Evolutionary conservation across 306 rosid genomes (phyloP).

Genomic region (Astragalus glycyphyllos): DNA sequence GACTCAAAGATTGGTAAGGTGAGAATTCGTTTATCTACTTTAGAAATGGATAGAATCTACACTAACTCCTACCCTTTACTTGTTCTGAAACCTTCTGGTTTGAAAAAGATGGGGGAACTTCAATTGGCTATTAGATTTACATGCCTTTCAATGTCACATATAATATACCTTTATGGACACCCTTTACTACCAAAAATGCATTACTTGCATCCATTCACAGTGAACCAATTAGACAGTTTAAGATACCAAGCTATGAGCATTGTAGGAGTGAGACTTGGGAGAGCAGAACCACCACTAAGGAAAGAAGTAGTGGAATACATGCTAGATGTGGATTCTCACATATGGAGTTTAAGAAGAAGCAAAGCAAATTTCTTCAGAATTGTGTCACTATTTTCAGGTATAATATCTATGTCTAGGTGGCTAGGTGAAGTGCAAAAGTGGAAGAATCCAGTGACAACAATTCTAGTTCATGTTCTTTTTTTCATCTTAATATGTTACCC

Average conservation of each 20-base stretch:
- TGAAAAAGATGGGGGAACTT: slow-evolving; percentile 85
- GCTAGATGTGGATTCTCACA: slow-evolving; percentile 88
- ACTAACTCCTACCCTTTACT: slow-evolving; percentile 75
- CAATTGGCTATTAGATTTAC: slow-evolving; percentile 79
- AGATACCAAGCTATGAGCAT: slow-evolving; percentile 79
- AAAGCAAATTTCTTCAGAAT: slow-evolving; percentile 83
- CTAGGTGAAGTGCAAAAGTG: slow-evolving; percentile 74
- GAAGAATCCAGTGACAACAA: slow-evolving; percentile 73
- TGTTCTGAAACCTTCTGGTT: slow-evolving; percentile 61
- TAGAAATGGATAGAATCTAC: slow-evolving; percentile 85
- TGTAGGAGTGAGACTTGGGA: slow-evolving; percentile 71
- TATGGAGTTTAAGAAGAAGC: slow-evolving; percentile 91
- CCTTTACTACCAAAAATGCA: slow-evolving; percentile 72
- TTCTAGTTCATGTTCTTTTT: slow-evolving; percentile 73
- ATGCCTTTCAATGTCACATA: slow-evolving; percentile 68
- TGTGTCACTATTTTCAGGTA: slow-evolving; percentile 66
- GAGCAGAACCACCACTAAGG: slow-evolving; percentile 76
- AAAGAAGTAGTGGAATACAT: slow-evolving; percentile 91
- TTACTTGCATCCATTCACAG: slow-evolving; percentile 84
- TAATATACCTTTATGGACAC: slow-evolving; percentile 74
- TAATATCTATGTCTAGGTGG: slow-evolving; percentile 69
- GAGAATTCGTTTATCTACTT: slow-evolving; percentile 78
- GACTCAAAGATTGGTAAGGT: slow-evolving; percentile 81
- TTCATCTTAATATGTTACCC: slow-evolving; percentile 76
- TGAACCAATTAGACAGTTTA: slow-evolving; percentile 74